A percentile compares a stretch with the other conserved stretches of the same genome.
Evolutionary conservation across 2,329 filamentous ascomycete genomes (phyloP).

Genomic region (Thielaviopsis ethacetica): DNA sequence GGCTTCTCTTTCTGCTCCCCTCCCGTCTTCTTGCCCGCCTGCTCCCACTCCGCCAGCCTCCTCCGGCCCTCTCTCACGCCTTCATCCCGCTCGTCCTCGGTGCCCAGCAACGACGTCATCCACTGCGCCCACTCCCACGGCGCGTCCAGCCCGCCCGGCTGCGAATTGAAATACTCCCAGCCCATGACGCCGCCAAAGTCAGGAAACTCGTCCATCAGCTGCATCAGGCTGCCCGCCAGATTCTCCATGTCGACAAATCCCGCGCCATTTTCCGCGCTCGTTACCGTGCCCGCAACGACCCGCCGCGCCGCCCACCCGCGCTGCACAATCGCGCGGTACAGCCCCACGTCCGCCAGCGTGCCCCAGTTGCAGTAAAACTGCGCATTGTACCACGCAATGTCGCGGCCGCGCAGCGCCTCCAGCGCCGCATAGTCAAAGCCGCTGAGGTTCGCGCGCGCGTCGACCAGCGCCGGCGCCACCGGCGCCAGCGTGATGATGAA

Average conservation of each 20-base stretch:
- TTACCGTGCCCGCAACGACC: slow-evolving; percentile 68
- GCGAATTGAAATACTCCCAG: slow-evolving; percentile 86
- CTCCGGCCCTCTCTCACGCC: slow-evolving; percentile 14
- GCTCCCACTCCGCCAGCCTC: slow-evolving; percentile 12
- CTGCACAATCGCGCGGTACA: slow-evolving; percentile 35
- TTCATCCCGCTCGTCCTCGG: slow-evolving; percentile 9
- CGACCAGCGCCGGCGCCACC: slow-evolving; percentile 55
- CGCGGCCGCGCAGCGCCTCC: slow-evolving; percentile 46
- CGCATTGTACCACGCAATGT: slow-evolving; percentile 74
- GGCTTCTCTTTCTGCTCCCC: slow-evolving; percentile 3
- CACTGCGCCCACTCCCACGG: slow-evolving; percentile 67
- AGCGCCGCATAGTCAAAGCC: slow-evolving; percentile 69
- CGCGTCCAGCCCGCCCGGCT: slow-evolving; percentile 42
- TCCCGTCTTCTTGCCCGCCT: slow-evolving; percentile 3
- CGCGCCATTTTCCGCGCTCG: slow-evolving; percentile 57
- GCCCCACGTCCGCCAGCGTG: slow-evolving; percentile 26
- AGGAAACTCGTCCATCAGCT: slow-evolving; percentile 35
- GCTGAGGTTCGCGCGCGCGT: slow-evolving; percentile 44
- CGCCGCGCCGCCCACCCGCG: slow-evolving; percentile 57
- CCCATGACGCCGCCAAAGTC: slow-evolving; percentile 79
- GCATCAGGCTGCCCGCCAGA: slow-evolving; percentile 25
- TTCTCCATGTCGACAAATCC: slow-evolving; percentile 34
- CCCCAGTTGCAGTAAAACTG: slow-evolving; percentile 94
- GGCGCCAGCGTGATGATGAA: slow-evolving; percentile 74
- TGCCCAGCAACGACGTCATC: slow-evolving; percentile 34